phyloP scores from a whole-genome alignment of 225 moss, liverwort and hornwort species.

The Rhytidiadelphus loreus region DNA sequence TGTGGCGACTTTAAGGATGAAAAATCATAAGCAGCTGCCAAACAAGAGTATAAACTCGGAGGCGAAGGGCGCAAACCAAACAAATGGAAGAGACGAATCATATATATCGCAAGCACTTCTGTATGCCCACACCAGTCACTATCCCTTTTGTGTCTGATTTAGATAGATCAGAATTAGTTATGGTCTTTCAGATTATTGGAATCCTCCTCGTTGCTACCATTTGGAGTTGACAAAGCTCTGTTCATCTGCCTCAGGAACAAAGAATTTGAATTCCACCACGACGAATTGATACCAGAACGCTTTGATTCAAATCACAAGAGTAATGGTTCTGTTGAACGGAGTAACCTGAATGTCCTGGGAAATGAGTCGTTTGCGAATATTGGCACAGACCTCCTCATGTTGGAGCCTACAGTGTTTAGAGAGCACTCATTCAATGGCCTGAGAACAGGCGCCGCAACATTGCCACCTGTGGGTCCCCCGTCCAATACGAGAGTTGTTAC shows the following conservation, averaged over 20 bases:
- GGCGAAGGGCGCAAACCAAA: neutral
- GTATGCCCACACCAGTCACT: neutral
- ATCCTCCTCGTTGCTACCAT: neutral
- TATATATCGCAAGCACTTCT: slow-evolving; percentile 6
- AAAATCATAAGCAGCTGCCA: neutral
- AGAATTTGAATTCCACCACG: neutral
- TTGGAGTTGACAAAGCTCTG: neutral
- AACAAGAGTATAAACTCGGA: neutral
- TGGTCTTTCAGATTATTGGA: neutral
- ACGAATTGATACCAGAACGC: slow-evolving; percentile 1
- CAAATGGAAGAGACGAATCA: neutral
- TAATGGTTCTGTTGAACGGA: neutral
- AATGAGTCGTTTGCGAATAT: slow-evolving; percentile 8
- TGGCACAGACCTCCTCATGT: slow-evolving; percentile 10
- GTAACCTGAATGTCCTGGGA: neutral
- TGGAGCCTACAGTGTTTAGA: slow-evolving; percentile 39
- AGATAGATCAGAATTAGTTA: neutral
- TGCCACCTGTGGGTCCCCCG: slow-evolving; percentile 5
- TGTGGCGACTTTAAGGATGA: slow-evolving; percentile 23
- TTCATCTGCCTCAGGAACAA: slow-evolving; percentile 10
- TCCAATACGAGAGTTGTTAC: neutral
- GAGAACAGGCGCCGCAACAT: slow-evolving; percentile 4
- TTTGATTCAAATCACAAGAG: neutral
- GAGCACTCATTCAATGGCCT: slow-evolving; percentile 11
- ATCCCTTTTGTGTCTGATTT: neutral